Conservation (phyloP, 495 filamentous ascomycete genomes). For the Lasiosphaeria ovina region DNA sequence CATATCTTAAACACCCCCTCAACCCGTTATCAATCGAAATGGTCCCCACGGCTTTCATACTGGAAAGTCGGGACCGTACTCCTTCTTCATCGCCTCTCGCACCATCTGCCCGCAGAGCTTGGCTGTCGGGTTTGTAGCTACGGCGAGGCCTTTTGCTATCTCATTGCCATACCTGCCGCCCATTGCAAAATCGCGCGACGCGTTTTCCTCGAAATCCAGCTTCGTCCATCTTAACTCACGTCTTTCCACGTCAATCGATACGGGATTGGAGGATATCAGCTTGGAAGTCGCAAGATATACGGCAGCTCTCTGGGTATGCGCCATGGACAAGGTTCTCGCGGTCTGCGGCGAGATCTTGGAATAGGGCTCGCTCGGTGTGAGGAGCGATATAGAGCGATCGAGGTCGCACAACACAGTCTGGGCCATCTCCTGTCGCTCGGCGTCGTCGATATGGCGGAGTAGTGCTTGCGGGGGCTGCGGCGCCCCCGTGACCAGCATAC, state of each 20-base stretch:
- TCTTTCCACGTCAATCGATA: slow-evolving; percentile 30
- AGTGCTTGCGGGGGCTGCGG: slow-evolving; percentile 26
- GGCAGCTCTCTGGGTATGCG: slow-evolving; percentile 75
- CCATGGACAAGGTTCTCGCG: slow-evolving; percentile 62
- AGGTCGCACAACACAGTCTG: slow-evolving; percentile 58
- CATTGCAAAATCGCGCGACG: slow-evolving; percentile 69
- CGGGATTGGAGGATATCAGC: slow-evolving; percentile 24
- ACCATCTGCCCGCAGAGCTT: slow-evolving; percentile 89
- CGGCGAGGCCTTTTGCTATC: slow-evolving; percentile 71
- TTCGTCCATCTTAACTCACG: slow-evolving; percentile 44
- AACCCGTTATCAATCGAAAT: neutral
- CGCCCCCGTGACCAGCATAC: slow-evolving; percentile 36
- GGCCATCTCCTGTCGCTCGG: slow-evolving; percentile 35
- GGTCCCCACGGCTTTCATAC: slow-evolving; percentile 19
- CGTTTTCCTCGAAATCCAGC: slow-evolving; percentile 66
- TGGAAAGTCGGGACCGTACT: slow-evolving; percentile 49
- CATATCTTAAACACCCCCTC: neutral
- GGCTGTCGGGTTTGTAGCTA: slow-evolving; percentile 80
- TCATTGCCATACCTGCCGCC: slow-evolving; percentile 78
- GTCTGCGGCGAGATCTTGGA: slow-evolving; percentile 57
- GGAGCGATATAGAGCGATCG: slow-evolving; percentile 62
- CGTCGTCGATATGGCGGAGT: slow-evolving; percentile 25
- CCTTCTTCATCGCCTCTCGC: slow-evolving; percentile 78
- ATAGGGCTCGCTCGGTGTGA: slow-evolving; percentile 51
- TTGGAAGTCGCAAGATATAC: slow-evolving; percentile 65